A percentile compares a stretch with the other conserved stretches of the same genome.
phyloP scores from a whole-genome alignment of 176 grass and related monocot genomes.

The Cymbopogon citratus region DNA sequence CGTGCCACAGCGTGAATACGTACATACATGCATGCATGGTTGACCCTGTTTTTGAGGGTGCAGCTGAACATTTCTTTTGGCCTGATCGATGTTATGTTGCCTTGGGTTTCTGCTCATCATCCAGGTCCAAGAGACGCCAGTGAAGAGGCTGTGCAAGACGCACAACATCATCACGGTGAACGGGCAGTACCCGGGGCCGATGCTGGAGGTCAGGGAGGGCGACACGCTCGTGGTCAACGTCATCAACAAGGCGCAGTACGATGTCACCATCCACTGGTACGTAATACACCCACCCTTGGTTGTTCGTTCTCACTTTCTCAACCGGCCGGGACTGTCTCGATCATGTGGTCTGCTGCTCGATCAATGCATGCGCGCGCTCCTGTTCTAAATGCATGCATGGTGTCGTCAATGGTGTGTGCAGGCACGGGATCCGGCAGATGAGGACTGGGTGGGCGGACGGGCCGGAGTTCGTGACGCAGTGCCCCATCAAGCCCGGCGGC shows the following conservation, averaged over 20 bases:
- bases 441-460: constrained; percentile 77
- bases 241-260: constrained; percentile 57
- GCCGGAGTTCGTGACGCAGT: constrained; percentile 81
- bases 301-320: neutral
- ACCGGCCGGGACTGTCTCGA: neutral
- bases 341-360: neutral
- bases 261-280: constrained; percentile 74
- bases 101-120: neutral
- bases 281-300: neutral
- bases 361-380: neutral
- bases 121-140: constrained; percentile 72
- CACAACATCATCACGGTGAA: constrained; percentile 80
- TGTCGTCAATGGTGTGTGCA: neutral
- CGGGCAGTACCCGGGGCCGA: constrained; percentile 76
- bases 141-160: constrained; percentile 87
- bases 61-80: neutral
- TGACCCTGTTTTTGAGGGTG: neutral
- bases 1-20: neutral
- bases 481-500: constrained; percentile 62
- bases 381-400: too few species aligned
- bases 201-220: constrained; percentile 73
- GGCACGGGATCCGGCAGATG: constrained; percentile 68
- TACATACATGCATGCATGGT: neutral
- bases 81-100: neutral
- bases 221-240: constrained; percentile 68